Conservation (phyloP, 2,329 filamentous ascomycete genomes). For the Aspergillus eucalypticola region DNA sequence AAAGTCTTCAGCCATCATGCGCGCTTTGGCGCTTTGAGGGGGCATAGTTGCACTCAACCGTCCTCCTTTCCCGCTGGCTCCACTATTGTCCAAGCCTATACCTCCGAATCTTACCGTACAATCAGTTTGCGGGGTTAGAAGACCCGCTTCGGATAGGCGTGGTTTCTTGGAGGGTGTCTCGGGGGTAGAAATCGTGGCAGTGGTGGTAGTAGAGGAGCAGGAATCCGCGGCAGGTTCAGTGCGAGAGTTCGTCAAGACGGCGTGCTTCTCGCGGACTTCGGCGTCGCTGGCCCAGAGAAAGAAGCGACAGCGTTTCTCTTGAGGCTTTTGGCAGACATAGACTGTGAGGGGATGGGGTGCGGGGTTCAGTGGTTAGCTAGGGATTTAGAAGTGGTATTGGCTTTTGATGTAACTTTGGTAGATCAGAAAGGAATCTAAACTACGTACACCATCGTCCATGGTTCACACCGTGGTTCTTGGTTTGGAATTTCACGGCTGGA, state of each 20-base stretch:
- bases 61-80: too few species aligned
- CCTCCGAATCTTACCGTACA: not conserved
- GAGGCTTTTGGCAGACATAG: slow-evolving; percentile 58
- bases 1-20: slow-evolving; percentile 36
- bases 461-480: slow-evolving; percentile 59
- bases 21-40: slow-evolving; percentile 30
- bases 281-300: slow-evolving; percentile 65
- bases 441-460: slow-evolving; percentile 55
- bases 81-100: too few species aligned
- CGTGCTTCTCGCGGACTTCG: slow-evolving; percentile 52
- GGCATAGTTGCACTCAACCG: slow-evolving; percentile 13
- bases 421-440: too few species aligned
- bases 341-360: slow-evolving; percentile 35
- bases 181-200: slow-evolving; percentile 6
- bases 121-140: slow-evolving; percentile 40
- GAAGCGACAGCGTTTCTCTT: slow-evolving; percentile 55
- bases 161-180: slow-evolving; percentile 28
- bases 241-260: slow-evolving; percentile 52
- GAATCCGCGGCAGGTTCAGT: slow-evolving; percentile 40
- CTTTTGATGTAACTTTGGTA: not conserved
- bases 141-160: slow-evolving; percentile 19
- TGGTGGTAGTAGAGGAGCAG: not conserved
- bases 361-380: not conserved
- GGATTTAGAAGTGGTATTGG: not conserved
- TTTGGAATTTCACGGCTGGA: slow-evolving; percentile 56